phyloP scores from a whole-genome alignment of 1,139 yeast genomes.

The Taphrina betulina region DNA sequence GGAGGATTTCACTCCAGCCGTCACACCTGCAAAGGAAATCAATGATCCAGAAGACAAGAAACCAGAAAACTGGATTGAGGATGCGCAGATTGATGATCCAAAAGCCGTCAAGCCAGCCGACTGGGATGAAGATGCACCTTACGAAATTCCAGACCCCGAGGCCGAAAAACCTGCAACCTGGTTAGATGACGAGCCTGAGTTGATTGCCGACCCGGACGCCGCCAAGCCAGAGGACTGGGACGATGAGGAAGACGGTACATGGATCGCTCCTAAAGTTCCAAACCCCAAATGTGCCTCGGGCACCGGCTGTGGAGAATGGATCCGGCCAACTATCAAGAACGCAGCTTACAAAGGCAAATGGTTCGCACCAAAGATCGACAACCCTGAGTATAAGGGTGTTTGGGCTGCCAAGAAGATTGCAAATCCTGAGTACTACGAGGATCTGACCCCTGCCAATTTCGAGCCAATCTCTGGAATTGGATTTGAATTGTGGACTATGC shows the following conservation, averaged over 20 bases:
- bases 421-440: conserved; percentile 70
- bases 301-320: conserved; percentile 77
- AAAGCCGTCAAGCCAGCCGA: conserved; percentile 66
- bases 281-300: conserved; percentile 67
- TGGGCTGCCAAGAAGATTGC: conserved; percentile 70
- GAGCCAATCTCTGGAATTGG: conserved; percentile 78
- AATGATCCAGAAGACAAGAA: conserved; percentile 61
- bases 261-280: conserved; percentile 65
- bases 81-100: conserved; percentile 65
- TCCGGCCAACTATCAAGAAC: conserved; percentile 63
- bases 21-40: conserved; percentile 63
- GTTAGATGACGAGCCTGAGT: conserved; percentile 63
- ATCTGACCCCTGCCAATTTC: conserved; percentile 58
- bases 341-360: conserved; percentile 75
- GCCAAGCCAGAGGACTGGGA: conserved; percentile 74
- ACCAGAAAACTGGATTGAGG: conserved; percentile 82
- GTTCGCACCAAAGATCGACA: conserved; percentile 63
- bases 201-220: conserved; percentile 66
- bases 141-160: conserved; percentile 62
- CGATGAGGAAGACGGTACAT: conserved; percentile 82
- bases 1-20: conserved; percentile 59
- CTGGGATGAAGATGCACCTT: conserved; percentile 71
- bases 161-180: conserved; percentile 72
- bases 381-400: conserved; percentile 75
- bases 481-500: conserved; percentile 89